Base-by-base conservation (phyloP, 768 basidiomycete species). In the Auriscalpium vulgare region DNA sequence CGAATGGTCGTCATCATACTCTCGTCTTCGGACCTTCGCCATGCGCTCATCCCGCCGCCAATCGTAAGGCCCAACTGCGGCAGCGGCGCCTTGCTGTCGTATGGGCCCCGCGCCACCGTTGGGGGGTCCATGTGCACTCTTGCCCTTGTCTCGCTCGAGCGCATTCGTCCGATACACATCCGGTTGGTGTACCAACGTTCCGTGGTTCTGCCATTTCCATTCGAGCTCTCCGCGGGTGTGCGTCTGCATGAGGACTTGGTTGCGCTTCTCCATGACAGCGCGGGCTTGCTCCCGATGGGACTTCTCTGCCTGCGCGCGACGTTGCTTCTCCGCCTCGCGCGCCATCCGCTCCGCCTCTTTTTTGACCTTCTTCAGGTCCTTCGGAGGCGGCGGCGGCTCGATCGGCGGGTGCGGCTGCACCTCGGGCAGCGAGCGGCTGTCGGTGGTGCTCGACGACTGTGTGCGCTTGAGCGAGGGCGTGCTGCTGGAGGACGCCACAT, bases 181-280 rank as follows among this genome's bases (percentile, higher is more conserved):
- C 37, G 56, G 73, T 72, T 50, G 73, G 53, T 56, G 46, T 66
- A 29, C 65, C 51, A 69, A 65, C 50, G 64, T 67, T 73, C 78
- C 63, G 35, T 62, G 77, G 53, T 55, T 65, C 50, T 71, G 68
- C 52, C 60, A 73, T 55, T 74, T 76, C 87, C 86, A 89, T 64
- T 87, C 86, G 37, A 87, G 66, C 57, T 87, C 81, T 55, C 75
- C 72, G 61, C 71, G 75, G 47, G 68, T 70, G 35, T 75, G 69
- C 16, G 67, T 77, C 62, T 83, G 78, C 66, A 81, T 81, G 63
- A 88, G 75, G 70, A 91, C 78, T 61, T 85, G 83, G 57, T 81
- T 85, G 60, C 91, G 87, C 74, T 95, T 95, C 65, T 85, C 81
- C 84, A 95, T 88, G 70, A 95, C 93, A 46, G 91, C 91, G 54